Evolutionary conservation across 208 protist genomes (phyloP).

Genomic region (Trypanosomatidae sp.): DNA sequence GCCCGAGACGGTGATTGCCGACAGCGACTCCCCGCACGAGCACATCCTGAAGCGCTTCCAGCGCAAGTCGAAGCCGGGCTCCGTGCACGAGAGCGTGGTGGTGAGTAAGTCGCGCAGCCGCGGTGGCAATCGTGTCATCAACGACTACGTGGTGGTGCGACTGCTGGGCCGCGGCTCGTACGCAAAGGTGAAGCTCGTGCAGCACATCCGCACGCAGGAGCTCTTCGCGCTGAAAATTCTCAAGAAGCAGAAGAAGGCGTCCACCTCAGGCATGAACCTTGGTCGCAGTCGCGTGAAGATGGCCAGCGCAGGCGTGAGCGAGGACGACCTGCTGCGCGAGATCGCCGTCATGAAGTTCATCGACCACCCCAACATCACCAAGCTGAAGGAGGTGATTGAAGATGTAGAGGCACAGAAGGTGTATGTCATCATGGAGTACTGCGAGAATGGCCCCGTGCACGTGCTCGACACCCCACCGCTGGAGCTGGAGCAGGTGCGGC

Average conservation of each 20-base stretch:
- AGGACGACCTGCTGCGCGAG: conserved; percentile 89
- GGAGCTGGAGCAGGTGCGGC: conserved; percentile 39
- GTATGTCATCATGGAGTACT: conserved; percentile 96
- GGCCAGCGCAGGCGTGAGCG: conserved; percentile 14
- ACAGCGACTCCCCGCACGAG: conserved; percentile 25
- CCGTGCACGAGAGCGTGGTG: conserved; percentile 39
- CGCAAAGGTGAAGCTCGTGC: conserved; percentile 89
- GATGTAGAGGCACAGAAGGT: conserved; percentile 89
- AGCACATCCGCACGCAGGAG: conserved; percentile 64
- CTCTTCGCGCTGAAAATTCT: conserved; percentile 89
- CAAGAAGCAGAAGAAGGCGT: conserved; percentile 22
- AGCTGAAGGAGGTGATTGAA: conserved; percentile 96
- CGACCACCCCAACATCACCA: conserved; percentile 94
- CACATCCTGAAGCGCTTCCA: conserved; percentile 64
- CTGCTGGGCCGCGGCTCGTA: conserved; percentile 77
- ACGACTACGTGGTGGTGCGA: conserved; percentile 89
- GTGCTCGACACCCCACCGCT: conserved; percentile 47
- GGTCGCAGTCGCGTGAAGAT: conserved; percentile 22
- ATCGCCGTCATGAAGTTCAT: conserved; percentile 97
- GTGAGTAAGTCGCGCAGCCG: conserved; percentile 56
- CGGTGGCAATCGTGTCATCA: conserved; percentile 89
- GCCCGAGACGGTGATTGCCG: conserved; percentile 4
- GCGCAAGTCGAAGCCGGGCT: conserved; percentile 35
- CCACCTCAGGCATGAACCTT: conserved; percentile 6
- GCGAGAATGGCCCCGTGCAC: conserved; percentile 78